These are phyloP conservation scores for Begonia masoniana DNA, from an alignment of 306 rosid species.

Conservation along the genomic window DNA sequence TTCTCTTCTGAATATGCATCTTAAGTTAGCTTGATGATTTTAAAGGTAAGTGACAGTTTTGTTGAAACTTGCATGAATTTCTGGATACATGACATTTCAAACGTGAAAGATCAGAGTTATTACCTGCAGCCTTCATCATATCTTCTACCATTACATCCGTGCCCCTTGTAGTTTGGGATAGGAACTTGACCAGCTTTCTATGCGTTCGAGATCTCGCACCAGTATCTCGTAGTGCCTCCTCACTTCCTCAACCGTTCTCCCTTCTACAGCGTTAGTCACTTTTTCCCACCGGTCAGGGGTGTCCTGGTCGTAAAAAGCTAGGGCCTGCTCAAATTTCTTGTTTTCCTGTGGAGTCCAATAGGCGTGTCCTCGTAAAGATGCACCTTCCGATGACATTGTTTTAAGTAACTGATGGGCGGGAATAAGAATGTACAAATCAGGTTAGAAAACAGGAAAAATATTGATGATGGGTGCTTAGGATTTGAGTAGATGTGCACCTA, in stretches of 20 bases:
- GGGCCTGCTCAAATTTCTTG: conserved; percentile 72
- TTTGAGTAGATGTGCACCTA: background rate
- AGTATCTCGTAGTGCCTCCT: conserved; percentile 67
- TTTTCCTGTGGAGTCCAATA: conserved; percentile 76
- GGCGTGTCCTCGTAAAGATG: conserved; percentile 18
- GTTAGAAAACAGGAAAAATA: background rate
- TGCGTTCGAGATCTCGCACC: conserved; percentile 53
- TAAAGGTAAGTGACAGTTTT: no score
- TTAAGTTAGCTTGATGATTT: no score
- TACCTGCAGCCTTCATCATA: conserved; percentile 44
- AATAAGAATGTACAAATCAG: background rate
- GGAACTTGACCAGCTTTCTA: conserved; percentile 68
- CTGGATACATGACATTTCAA: no score
- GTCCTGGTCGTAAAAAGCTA: conserved; percentile 73
- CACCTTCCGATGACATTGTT: conserved; percentile 25
- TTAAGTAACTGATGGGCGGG: background rate
- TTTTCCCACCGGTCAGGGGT: conserved; percentile 78
- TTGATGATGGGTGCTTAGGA: background rate
- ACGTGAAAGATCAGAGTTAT: background rate
- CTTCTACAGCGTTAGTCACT: conserved; percentile 81
- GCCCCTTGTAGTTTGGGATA: conserved; percentile 42
- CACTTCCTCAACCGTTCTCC: conserved; percentile 62
- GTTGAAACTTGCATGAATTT: no score
- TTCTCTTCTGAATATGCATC: no score
- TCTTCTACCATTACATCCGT: conserved; percentile 22